Conservation (phyloP, 2,329 filamentous ascomycete genomes). For the Beauveria pseudobassiana region DNA sequence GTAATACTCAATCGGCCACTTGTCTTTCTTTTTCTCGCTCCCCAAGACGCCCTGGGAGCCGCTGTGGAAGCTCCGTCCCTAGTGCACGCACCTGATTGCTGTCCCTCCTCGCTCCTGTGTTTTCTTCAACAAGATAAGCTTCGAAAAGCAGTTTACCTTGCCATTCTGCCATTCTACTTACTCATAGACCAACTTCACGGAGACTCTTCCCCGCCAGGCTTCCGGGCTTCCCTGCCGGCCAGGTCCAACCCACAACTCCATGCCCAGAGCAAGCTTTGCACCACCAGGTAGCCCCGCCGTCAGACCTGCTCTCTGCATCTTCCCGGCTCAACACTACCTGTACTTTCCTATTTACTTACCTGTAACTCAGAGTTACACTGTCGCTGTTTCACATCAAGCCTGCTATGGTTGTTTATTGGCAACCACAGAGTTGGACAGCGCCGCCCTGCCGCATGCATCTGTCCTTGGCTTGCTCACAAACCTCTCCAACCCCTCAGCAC, state of each 20-base stretch:
- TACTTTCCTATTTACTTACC: neutral
- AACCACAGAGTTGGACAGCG: slow-evolving; percentile 6
- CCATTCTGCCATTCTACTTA: neutral
- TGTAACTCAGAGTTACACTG: slow-evolving; percentile 1
- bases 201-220: neutral
- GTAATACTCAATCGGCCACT: slow-evolving; percentile 1
- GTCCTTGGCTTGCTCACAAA: slow-evolving; percentile 1
- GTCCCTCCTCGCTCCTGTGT: slow-evolving; percentile 2
- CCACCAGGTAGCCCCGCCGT: slow-evolving; percentile 1
- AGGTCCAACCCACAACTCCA: neutral
- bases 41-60: neutral
- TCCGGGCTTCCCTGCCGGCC: neutral
- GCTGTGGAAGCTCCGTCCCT: neutral
- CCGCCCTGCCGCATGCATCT: slow-evolving; percentile 7
- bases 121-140: neutral
- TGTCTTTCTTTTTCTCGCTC: neutral
- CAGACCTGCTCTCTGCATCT: slow-evolving; percentile 4
- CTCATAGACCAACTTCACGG: neutral
- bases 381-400: slow-evolving; percentile 9
- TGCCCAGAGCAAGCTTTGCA: neutral
- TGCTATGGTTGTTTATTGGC: slow-evolving; percentile 5
- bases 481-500: neutral
- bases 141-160: neutral
- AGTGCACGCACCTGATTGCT: slow-evolving; percentile 3
- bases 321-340: neutral